These are phyloP conservation scores for Silene conica DNA, from an alignment of 148 eudicot species.

Conservation along the genomic window DNA sequence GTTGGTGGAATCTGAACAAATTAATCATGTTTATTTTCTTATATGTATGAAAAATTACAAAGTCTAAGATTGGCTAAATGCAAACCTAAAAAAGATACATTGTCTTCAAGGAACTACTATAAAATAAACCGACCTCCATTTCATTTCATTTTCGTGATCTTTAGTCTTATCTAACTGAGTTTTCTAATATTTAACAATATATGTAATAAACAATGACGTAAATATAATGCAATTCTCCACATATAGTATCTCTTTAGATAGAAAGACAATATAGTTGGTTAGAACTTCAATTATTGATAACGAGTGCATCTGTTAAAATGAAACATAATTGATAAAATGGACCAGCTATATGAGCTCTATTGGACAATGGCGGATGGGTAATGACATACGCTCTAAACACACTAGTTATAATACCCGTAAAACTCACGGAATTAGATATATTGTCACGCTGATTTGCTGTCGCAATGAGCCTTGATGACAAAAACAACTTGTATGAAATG, in stretches of 20 bases:
- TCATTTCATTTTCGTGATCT: conserved; percentile 26
- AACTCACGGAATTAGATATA: too few species aligned
- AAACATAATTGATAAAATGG: background rate
- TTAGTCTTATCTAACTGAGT: conserved; percentile 22
- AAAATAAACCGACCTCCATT: conserved; percentile 32
- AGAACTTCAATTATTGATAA: background rate
- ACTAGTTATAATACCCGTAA: too few species aligned
- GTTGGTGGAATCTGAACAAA: too few species aligned
- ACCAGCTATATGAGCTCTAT: background rate
- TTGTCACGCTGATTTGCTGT: too few species aligned
- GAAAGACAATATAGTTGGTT: background rate
- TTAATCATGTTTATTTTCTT: too few species aligned
- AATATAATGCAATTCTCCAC: background rate
- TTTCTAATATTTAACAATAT: background rate
- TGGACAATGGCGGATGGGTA: too few species aligned
- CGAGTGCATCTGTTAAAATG: background rate
- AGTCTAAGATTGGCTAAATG: too few species aligned
- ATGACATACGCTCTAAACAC: too few species aligned
- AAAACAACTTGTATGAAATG: too few species aligned
- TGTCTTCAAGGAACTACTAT: conserved; percentile 42
- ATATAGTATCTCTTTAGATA: background rate
- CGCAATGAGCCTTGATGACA: too few species aligned
- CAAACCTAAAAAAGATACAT: conserved; percentile 36
- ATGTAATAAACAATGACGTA: background rate
- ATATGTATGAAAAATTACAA: too few species aligned